These are phyloP conservation scores for Saksenaea vasiformis DNA, from an alignment of 371 early-diverging fungal genomes.

Conservation along the genomic window DNA sequence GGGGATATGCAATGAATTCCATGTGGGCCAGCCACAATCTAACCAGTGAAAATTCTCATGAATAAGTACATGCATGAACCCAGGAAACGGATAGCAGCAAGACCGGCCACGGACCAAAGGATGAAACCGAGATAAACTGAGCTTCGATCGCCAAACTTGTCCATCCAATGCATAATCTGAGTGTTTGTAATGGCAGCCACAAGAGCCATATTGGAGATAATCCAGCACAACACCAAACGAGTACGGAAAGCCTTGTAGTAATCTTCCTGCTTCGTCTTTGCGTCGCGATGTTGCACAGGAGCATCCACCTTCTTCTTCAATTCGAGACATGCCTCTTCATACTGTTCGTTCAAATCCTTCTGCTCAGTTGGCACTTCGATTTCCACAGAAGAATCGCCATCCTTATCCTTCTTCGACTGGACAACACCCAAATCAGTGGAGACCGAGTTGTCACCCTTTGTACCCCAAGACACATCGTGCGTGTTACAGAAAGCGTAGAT, in stretches of 20 bases:
- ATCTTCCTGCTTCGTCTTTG: conserved; percentile 86
- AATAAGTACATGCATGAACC: conserved; percentile 79
- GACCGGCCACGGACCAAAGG: conserved; percentile 85
- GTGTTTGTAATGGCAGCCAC: conserved; percentile 60
- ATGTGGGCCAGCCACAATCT: conserved; percentile 15
- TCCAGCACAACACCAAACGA: conserved; percentile 80
- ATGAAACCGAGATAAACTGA: conserved; percentile 75
- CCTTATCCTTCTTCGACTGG: conserved; percentile 40
- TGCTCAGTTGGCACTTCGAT: conserved; percentile 77
- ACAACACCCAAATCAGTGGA: conserved; percentile 50
- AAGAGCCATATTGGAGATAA: conserved; percentile 78
- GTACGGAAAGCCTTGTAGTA: conserved; percentile 91
- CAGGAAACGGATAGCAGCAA: conserved; percentile 78
- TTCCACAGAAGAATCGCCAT: conserved; percentile 43
- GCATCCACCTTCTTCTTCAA: conserved; percentile 52
- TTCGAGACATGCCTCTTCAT: conserved; percentile 66
- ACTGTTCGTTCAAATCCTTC: conserved; percentile 78
- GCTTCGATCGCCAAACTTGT: conserved; percentile 24
- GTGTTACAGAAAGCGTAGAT: conserved; percentile 91
- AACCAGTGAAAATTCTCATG: conserved; percentile 52
- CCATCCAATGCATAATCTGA: conserved; percentile 41
- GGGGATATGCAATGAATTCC: no score
- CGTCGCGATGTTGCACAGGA: conserved; percentile 67
- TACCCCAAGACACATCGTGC: conserved; percentile 76
- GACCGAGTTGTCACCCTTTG: conserved; percentile 44